A percentile compares a stretch with the other conserved stretches of the same genome.
Conservation (phyloP, 768 basidiomycete genomes). For the Pluteus cervinus region DNA sequence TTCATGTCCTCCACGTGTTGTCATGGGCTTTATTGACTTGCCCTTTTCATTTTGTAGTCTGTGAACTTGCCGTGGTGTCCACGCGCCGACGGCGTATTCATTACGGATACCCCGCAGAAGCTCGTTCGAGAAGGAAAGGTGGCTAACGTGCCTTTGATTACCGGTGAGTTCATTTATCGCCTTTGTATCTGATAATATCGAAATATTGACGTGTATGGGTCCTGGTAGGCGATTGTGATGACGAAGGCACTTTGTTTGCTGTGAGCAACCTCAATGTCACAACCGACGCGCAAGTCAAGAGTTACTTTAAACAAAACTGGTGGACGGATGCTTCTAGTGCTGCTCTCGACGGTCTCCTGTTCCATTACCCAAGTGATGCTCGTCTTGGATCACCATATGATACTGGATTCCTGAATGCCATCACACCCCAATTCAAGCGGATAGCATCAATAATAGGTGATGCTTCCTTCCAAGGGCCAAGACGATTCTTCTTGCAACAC, state of each 20-base stretch:
- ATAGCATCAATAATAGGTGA: slow-evolving; percentile 46
- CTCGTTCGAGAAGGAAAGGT: slow-evolving; percentile 38
- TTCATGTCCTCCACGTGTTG: background rate
- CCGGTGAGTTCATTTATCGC: slow-evolving; percentile 26
- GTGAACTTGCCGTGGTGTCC: slow-evolving; percentile 40
- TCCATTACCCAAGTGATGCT: slow-evolving; percentile 30
- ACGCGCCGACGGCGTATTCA: slow-evolving; percentile 44
- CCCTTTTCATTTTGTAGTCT: slow-evolving; percentile 23
- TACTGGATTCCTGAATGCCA: slow-evolving; percentile 36
- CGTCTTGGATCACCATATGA: slow-evolving; percentile 47
- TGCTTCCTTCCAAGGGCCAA: slow-evolving; percentile 40
- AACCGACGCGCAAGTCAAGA: too few species aligned
- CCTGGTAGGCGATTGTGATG: slow-evolving; percentile 41
- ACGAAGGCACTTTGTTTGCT: slow-evolving; percentile 51
- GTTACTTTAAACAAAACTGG: too few species aligned
- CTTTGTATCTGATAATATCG: too few species aligned
- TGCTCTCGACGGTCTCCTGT: background rate
- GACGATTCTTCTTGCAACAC: slow-evolving; percentile 38
- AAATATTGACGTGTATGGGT: background rate
- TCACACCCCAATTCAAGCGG: slow-evolving; percentile 45
- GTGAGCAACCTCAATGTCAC: slow-evolving; percentile 36
- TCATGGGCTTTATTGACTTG: background rate
- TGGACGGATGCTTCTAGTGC: background rate
- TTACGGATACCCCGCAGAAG: slow-evolving; percentile 34
- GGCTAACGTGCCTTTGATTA: slow-evolving; percentile 43